Evolutionary conservation across 805 yeast genomes (phyloP), one percentile per base, ranked within the genome.

Genomic region (Candida tibetensis): DNA sequence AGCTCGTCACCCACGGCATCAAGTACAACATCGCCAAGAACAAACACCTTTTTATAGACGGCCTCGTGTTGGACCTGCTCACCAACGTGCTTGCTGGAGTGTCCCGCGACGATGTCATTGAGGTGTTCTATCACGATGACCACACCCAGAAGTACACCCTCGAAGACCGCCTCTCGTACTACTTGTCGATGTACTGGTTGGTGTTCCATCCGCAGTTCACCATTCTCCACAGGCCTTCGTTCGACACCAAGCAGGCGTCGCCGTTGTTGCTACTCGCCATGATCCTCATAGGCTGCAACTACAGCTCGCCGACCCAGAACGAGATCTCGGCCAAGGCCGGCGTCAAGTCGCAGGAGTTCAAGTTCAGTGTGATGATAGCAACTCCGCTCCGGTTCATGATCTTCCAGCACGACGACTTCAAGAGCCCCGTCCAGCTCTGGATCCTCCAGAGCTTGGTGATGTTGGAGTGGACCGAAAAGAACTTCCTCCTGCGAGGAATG

Each of bases 391-490:
- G 96, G 37, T 83, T 81, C 74, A 62, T 75, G 21, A 70, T 88
- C 3, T 87, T 87, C 53, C 76, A 83, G 27, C 76, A 82, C 33
- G 78, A 79, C 5, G 85, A 79, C 37, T 86, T 85, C 55, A 77
- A 75, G 40, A 82, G 95, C 1, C 95, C 95, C 0, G 82, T 88
- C 0, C 72, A 72, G 45, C 64, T 83, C 6, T 87, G 90, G 82
- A 76, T 87, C 7, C 69, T 88, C 33, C 96, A 88, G 57, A 71
- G 86, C 48, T 67, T 87, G 44, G 58, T 84, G 39, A 55, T 88
- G 45, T 57, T 88, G n/a, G 95, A 87, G 53, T 79, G 81, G 62
- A 81, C 79, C 53, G 96, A 87, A 55, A 85, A 87, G 62, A 74
- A 82, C 42, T 80, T 83, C 48, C 69, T 87, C 0, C 74, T 77